phyloP scores from a whole-genome alignment of 306 rosid genomes.

The Cicer pinnatifidum region DNA sequence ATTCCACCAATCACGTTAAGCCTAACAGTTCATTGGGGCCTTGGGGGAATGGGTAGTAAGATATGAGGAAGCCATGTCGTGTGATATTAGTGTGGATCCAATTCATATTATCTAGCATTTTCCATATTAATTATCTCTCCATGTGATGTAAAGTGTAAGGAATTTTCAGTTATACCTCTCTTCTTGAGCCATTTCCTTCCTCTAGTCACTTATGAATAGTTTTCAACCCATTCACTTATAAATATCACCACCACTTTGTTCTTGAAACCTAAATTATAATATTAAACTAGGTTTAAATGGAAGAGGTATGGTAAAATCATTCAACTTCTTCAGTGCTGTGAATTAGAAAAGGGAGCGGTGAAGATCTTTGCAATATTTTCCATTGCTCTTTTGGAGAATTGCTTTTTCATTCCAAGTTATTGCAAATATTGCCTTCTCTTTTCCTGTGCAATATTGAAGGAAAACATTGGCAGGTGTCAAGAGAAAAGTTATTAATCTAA shows the following conservation, averaged over 20 bases:
- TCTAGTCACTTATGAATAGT: neutral
- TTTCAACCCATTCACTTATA: constrained; percentile 15
- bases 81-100: neutral
- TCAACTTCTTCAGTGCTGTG: constrained; percentile 28
- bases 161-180: neutral
- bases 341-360: neutral
- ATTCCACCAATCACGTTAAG: neutral
- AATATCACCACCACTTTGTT: constrained; percentile 17
- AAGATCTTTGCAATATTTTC: neutral
- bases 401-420: constrained; percentile 7
- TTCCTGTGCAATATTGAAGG: constrained; percentile 21
- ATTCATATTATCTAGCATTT: neutral
- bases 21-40: neutral
- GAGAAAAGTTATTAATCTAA: constrained; percentile 28
- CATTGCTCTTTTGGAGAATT: constrained; percentile 13
- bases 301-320: neutral
- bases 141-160: neutral
- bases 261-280: constrained; percentile 15
- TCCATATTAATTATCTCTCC: neutral
- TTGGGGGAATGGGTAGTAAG: neutral
- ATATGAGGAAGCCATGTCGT: neutral
- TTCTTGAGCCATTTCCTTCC: constrained; percentile 18
- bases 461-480: constrained; percentile 11
- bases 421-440: constrained; percentile 15
- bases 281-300: constrained; percentile 8